Evolutionary conservation across 176 grass and related monocot species (phyloP).

Genomic region (Eleusine indica): DNA sequence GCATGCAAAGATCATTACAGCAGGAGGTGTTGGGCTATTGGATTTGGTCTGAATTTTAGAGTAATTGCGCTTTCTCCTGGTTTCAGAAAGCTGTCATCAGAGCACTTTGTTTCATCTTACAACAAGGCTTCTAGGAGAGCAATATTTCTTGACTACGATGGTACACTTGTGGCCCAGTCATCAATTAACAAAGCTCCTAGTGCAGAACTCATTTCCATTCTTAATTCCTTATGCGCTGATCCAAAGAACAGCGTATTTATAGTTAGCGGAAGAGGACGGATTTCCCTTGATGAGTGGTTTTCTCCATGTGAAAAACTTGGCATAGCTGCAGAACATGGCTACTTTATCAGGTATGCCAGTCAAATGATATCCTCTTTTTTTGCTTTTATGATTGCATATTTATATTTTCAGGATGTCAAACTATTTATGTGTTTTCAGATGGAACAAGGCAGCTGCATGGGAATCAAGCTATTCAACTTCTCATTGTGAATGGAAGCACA

Average conservation of each 20-base stretch:
- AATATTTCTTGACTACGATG: conserved; percentile 93
- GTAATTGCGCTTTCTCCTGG: conserved; percentile 74
- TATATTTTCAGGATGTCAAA: conserved; percentile 2
- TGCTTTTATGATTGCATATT: not conserved
- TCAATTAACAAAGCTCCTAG: conserved; percentile 74
- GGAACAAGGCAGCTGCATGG: conserved; percentile 69
- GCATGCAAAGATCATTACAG: conserved; percentile 84
- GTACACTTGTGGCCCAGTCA: conserved; percentile 78
- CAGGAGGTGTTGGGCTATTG: conserved; percentile 77
- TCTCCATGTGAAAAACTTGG: conserved; percentile 72
- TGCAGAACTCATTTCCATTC: conserved; percentile 58
- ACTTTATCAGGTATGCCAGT: conserved; percentile 71
- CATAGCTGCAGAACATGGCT: conserved; percentile 90
- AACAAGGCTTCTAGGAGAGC: conserved; percentile 70
- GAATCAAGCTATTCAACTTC: conserved; percentile 50
- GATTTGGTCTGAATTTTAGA: conserved; percentile 85
- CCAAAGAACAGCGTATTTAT: conserved; percentile 77
- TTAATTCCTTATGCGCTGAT: conserved; percentile 72
- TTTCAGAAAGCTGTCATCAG: conserved; percentile 77
- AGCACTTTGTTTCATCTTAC: conserved; percentile 64
- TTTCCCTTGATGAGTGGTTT: conserved; percentile 70
- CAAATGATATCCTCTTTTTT: not conserved
- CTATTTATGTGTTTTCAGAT: conserved; percentile 53
- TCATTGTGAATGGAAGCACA: conserved; percentile 73
- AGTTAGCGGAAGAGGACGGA: conserved; percentile 70